A percentile compares a stretch with the other conserved stretches of the same genome.
Conservation (phyloP, 2,329 filamentous ascomycete species). For the Claviceps digitariae region DNA sequence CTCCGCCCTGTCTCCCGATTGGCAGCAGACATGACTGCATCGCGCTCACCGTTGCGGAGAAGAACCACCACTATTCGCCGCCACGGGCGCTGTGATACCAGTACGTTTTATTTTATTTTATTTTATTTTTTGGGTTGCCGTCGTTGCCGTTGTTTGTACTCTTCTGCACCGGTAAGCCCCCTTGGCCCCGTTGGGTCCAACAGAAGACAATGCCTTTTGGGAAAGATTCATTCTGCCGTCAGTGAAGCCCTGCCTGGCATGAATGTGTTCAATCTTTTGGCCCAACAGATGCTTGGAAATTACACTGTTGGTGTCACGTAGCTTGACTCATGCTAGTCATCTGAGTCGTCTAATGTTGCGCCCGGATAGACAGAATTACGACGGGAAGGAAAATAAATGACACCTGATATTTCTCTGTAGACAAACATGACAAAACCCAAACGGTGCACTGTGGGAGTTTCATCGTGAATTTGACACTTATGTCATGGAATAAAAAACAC, state of each 20-base stretch:
- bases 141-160: not conserved
- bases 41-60: constrained; percentile 6
- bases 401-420: not conserved
- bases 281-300: not conserved
- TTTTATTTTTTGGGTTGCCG: too few species aligned
- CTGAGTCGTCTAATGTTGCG: constrained; percentile 1
- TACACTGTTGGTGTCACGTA: not conserved
- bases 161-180: not conserved
- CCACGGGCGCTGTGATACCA: constrained; percentile 2
- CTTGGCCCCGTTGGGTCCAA: not conserved
- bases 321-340: not conserved
- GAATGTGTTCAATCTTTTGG: not conserved
- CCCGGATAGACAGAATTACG: not conserved
- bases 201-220: not conserved
- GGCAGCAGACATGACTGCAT: not conserved
- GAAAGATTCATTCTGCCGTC: not conserved
- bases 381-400: not conserved
- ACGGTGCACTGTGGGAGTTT: not conserved
- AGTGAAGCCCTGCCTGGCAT: not conserved
- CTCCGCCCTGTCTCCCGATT: not conserved
- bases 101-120: not conserved
- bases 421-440: not conserved
- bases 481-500: not conserved
- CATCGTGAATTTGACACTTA: not conserved
- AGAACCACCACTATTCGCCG: constrained; percentile 1